These are phyloP conservation scores for Suillus alpinus DNA, from an alignment of 768 basidiomycete genomes.

Conservation along the genomic window DNA sequence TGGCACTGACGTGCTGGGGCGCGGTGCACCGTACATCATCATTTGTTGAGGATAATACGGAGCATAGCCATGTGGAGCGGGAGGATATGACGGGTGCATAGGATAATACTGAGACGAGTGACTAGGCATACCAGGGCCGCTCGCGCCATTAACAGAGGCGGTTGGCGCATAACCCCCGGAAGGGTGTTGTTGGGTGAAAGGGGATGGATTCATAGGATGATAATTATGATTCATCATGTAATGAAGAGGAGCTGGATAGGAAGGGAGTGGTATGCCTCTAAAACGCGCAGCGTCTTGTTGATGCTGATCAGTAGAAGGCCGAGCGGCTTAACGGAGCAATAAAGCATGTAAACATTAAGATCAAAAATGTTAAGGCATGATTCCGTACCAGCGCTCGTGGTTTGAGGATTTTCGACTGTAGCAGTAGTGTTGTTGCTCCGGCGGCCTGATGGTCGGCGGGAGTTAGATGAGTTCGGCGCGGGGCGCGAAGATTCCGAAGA, in stretches of 20 bases:
- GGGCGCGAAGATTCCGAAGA: constrained; percentile 18
- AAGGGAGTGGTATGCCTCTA: constrained; percentile 44
- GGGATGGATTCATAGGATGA: constrained; percentile 52
- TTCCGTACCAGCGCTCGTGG: constrained; percentile 16
- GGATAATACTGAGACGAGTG: constrained; percentile 53
- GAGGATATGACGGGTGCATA: constrained; percentile 52
- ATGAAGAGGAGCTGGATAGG: constrained; percentile 53
- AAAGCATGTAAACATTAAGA: constrained; percentile 2
- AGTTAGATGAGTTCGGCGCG: constrained; percentile 19
- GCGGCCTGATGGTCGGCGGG: constrained; percentile 26
- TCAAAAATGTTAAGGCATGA: neutral
- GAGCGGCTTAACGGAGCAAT: constrained; percentile 17
- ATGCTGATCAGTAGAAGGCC: constrained; percentile 13
- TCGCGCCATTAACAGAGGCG: constrained; percentile 37
- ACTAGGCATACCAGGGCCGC: constrained; percentile 36
- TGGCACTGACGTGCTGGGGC: constrained; percentile 34
- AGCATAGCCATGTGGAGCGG: constrained; percentile 40
- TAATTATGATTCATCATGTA: constrained; percentile 72
- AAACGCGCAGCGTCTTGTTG: constrained; percentile 28
- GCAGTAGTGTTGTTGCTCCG: constrained; percentile 19
- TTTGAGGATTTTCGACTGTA: constrained; percentile 14
- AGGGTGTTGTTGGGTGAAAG: constrained; percentile 39
- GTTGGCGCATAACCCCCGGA: constrained; percentile 33
- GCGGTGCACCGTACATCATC: constrained; percentile 61
- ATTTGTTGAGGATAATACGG: constrained; percentile 60